Percentiles rank a stretch among this genome's conserved stretches.
These are phyloP conservation scores for Hypoxylon rickii DNA, from an alignment of 495 filamentous ascomycete species.

Conservation along the genomic window DNA sequence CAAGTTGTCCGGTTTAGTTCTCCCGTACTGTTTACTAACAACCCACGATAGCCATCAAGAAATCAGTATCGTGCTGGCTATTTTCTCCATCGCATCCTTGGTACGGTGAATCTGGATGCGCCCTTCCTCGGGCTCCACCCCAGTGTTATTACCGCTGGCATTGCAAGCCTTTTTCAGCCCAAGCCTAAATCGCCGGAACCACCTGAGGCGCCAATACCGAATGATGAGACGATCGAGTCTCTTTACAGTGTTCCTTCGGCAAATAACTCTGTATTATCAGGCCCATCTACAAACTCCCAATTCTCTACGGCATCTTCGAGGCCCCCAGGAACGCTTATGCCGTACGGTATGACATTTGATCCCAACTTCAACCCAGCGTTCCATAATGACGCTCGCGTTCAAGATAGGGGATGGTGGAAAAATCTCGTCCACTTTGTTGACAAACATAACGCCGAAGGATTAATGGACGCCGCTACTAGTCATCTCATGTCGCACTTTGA, in stretches of 20 bases:
- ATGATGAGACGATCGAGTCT: constrained; percentile 11
- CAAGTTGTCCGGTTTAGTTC: constrained; percentile 32
- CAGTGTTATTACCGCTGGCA: constrained; percentile 77
- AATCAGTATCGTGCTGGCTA: constrained; percentile 35
- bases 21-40: constrained; percentile 24
- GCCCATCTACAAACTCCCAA: constrained; percentile 37
- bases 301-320: constrained; percentile 29
- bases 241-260: constrained; percentile 34
- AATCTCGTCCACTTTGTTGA: constrained; percentile 76
- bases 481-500: constrained; percentile 81
- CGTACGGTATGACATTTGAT: constrained; percentile 46
- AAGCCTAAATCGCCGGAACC: constrained; percentile 47
- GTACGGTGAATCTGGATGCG: constrained; percentile 82
- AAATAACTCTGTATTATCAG: constrained; percentile 43
- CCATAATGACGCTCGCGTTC: constrained; percentile 68
- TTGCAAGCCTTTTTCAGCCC: constrained; percentile 74
- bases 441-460: constrained; percentile 70
- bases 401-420: constrained; percentile 66
- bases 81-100: constrained; percentile 78
- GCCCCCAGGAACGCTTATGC: constrained; percentile 13
- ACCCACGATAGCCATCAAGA: constrained; percentile 24
- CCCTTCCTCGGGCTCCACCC: constrained; percentile 91
- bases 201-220: constrained; percentile 21
- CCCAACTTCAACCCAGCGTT: constrained; percentile 76
- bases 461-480: constrained; percentile 69